Evolutionary conservation across 768 basidiomycete genomes (phyloP).

Genomic region (Leccinum subtestaceum): DNA sequence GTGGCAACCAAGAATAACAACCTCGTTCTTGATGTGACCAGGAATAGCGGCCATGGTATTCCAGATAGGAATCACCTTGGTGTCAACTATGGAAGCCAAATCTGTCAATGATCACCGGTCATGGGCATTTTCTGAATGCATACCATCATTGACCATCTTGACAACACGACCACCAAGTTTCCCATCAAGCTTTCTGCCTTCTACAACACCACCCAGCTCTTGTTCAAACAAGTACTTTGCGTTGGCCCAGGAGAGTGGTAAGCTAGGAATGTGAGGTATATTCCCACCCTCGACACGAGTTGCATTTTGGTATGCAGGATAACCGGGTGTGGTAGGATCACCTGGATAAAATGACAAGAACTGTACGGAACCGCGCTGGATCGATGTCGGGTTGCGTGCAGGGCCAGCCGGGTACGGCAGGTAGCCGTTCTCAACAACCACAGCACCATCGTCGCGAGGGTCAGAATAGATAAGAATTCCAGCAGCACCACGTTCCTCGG

Average conservation of each 20-base stretch:
- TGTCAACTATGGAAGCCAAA: constrained; percentile 50
- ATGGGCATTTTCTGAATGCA: not conserved
- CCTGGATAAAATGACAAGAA: constrained; percentile 64
- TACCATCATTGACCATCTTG: constrained; percentile 55
- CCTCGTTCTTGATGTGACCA: constrained; percentile 78
- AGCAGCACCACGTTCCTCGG: constrained; percentile 77
- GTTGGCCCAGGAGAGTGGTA: constrained; percentile 87
- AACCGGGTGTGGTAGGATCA: constrained; percentile 84
- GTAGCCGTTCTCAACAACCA: constrained; percentile 75
- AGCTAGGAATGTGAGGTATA: constrained; percentile 72
- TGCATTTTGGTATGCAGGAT: constrained; percentile 80
- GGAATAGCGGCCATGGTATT: constrained; percentile 84
- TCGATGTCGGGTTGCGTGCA: constrained; percentile 76
- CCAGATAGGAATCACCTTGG: constrained; percentile 85
- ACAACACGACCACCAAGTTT: constrained; percentile 45
- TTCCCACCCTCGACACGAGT: constrained; percentile 60
- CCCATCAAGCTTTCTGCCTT: constrained; percentile 45
- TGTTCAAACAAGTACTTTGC: constrained; percentile 63
- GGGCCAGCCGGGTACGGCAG: constrained; percentile 73
- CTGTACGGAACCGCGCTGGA: constrained; percentile 83
- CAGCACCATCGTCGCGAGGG: constrained; percentile 79
- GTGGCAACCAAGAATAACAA: constrained; percentile 83
- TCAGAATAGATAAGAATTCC: constrained; percentile 84
- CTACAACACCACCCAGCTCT: constrained; percentile 44
- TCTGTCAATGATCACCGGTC: not conserved